Evolutionary conservation across 495 filamentous ascomycete genomes (phyloP).

Genomic region (Neurospora tetraspora): DNA sequence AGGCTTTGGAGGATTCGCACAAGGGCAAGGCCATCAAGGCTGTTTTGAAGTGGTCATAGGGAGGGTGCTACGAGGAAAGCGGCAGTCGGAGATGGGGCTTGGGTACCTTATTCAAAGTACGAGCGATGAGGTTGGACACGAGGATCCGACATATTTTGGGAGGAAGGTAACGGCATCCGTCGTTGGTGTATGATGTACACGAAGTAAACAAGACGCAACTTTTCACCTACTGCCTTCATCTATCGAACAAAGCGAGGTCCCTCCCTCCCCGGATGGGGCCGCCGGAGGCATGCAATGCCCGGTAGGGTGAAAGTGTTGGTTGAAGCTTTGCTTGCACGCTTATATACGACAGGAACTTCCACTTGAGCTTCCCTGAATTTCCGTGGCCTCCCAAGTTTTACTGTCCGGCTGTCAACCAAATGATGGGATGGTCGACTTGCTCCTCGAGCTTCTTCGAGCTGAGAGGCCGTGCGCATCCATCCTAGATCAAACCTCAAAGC

Average conservation of each 20-base stretch:
- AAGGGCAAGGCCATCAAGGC: constrained; percentile 20
- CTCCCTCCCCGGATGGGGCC: neutral
- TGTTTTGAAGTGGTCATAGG: constrained; percentile 15
- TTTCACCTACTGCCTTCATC: neutral
- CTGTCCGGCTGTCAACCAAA: no score
- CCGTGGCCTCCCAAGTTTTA: neutral
- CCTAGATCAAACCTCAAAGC: neutral
- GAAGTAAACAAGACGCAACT: neutral
- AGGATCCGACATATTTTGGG: neutral
- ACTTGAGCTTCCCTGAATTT: neutral
- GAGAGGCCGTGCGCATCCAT: neutral
- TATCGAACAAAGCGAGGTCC: neutral
- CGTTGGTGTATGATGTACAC: neutral
- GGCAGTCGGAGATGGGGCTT: neutral
- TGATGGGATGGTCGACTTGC: neutral
- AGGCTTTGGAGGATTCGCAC: constrained; percentile 18
- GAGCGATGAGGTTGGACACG: neutral
- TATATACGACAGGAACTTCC: neutral
- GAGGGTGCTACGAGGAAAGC: neutral
- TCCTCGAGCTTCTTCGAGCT: neutral
- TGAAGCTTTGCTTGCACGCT: neutral
- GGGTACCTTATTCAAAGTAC: neutral
- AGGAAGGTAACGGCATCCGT: neutral
- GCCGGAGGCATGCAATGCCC: neutral
- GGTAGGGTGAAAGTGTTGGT: neutral